These are phyloP conservation scores for Hawksworthiomyces lignivorus DNA, from an alignment of 2,329 filamentous ascomycete genomes.

Conservation along the genomic window DNA sequence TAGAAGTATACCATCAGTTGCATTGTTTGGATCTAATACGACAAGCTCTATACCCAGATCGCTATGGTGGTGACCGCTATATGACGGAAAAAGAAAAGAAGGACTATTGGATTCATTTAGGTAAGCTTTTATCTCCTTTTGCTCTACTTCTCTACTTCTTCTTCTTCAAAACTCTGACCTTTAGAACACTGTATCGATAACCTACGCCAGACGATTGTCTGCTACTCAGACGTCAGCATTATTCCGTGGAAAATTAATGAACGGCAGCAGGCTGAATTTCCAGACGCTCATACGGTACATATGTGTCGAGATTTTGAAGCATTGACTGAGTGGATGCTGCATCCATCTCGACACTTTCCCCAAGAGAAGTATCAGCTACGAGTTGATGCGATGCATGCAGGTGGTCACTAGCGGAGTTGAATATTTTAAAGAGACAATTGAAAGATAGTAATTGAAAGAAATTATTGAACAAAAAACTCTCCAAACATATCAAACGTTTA, in stretches of 20 bases:
- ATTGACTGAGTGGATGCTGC: conserved; percentile 3
- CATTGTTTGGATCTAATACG: conserved; percentile 1
- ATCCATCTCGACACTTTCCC: background rate
- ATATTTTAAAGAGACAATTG: no score
- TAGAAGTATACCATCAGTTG: conserved; percentile 2
- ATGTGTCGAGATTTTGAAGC: conserved; percentile 4
- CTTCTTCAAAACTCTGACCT: no score
- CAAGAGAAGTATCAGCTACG: conserved; percentile 1
- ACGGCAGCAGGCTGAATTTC: background rate
- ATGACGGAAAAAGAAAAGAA: background rate
- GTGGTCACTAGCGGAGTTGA: no score
- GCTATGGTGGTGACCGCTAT: background rate
- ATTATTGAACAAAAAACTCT: no score
- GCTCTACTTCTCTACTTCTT: no score
- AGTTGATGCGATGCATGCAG: background rate
- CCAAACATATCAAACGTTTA: no score
- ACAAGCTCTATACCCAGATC: conserved; percentile 1
- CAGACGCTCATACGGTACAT: conserved; percentile 1
- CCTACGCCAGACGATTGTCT: background rate
- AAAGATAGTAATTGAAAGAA: no score
- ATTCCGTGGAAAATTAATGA: conserved; percentile 1
- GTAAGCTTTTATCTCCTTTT: no score
- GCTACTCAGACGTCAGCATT: conserved; percentile 2
- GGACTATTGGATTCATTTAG: conserved; percentile 1
- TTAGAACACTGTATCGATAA: conserved; percentile 5